Conservation (phyloP, 768 basidiomycete genomes). For the Rhodocollybia butyracea region DNA sequence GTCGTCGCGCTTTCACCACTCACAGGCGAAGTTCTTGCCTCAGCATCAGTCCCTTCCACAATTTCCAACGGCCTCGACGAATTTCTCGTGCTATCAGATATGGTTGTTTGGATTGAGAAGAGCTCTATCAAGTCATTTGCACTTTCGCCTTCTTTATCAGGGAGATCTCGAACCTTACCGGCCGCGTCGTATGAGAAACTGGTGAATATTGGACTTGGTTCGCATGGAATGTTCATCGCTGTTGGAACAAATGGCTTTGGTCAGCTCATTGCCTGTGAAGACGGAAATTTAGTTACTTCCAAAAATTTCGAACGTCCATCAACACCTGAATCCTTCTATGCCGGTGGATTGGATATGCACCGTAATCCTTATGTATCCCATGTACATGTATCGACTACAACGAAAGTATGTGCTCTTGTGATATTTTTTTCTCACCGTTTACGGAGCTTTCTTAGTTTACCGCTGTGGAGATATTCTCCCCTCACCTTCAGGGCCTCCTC, state of each 20-base stretch:
- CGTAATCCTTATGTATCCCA: constrained; percentile 57
- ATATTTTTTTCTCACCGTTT: not conserved
- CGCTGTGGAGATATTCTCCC: constrained; percentile 49
- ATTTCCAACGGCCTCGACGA: constrained; percentile 31
- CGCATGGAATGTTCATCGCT: constrained; percentile 59
- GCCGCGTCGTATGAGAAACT: constrained; percentile 47
- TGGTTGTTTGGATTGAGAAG: constrained; percentile 52
- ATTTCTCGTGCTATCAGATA: constrained; percentile 22
- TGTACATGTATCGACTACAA: constrained; percentile 59
- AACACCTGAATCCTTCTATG: constrained; percentile 49
- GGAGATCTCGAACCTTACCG: constrained; percentile 41
- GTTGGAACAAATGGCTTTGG: constrained; percentile 52
- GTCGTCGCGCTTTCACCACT: constrained; percentile 55
- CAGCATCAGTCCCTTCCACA: constrained; percentile 51
- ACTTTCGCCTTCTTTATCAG: constrained; percentile 50
- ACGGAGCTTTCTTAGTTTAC: constrained; percentile 40
- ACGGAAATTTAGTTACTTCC: constrained; percentile 35
- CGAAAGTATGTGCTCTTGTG: constrained; percentile 23
- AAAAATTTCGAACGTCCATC: constrained; percentile 61
- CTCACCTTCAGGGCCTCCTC: constrained; percentile 41
- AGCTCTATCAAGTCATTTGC: constrained; percentile 47
- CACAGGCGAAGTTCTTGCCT: constrained; percentile 50
- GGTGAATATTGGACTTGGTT: constrained; percentile 57
- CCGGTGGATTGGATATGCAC: constrained; percentile 49
- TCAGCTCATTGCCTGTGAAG: constrained; percentile 50